Base-by-base conservation (phyloP, 1,139 yeast species). In the Kurtzmaniella quercitrusa region DNA sequence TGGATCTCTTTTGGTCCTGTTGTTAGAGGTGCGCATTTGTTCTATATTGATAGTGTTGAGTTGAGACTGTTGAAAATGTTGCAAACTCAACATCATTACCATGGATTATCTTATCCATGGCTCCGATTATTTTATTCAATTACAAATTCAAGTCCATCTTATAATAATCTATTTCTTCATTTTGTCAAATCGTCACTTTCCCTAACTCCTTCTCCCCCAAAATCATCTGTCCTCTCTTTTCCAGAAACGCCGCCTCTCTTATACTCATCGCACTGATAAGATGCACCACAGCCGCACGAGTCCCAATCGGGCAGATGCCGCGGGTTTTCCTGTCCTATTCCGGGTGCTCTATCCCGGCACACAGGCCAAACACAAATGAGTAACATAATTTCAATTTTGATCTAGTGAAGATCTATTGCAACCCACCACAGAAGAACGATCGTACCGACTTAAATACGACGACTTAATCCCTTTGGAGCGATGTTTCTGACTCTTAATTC, bases 401-500 rank as follows among this genome's bases (percentile, higher is more conserved):
- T 26, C 30, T 26, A 9, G 6, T 26, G n/a, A 9, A 9, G n/a
- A 12, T 26, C 30, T 14, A 26, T 26, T 9, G 6, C n/a, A 5
- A 26, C 30, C 12, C n/a, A n/a, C n/a, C n/a, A n/a, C n/a, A n/a
- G n/a, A n/a, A n/a, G n/a, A n/a, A n/a, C n/a, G n/a, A n/a, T n/a
- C n/a, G n/a, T n/a, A n/a, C n/a, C n/a, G n/a, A n/a, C n/a, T n/a
- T n/a, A n/a, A n/a, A n/a, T n/a, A n/a, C n/a, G n/a, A n/a, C n/a
- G n/a, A n/a, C n/a, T n/a, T n/a, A n/a, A n/a, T n/a, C n/a, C n/a
- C n/a, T n/a, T n/a, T 9, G 18, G 7, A 8, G 6, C 34, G 14
- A 34, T 34, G 37, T 34, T 34, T 20, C 15, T 20, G 12, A 34
- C 37, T 11, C 23, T 34, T 11, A 34, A 19, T 12, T 7, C 37